Evolutionary conservation across 495 filamentous ascomycete genomes (phyloP), one percentile per base, ranked within the genome.

Genomic region (Lasiosphaeria hispida): DNA sequence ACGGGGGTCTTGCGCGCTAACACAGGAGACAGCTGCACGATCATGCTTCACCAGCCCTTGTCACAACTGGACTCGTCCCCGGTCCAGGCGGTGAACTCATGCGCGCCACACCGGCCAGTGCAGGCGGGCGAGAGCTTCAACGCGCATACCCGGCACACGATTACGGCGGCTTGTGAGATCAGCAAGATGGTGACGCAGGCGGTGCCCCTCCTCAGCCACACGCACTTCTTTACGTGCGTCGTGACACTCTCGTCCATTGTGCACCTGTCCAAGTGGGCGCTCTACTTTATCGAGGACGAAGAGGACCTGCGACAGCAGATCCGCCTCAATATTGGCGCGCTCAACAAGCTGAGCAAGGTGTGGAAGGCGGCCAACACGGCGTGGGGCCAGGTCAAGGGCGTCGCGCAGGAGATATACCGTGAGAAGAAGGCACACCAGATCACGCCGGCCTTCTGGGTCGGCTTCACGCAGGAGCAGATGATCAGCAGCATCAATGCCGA

Each of bases 201-300:
- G 11, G 79, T 85, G 18, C 81, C 88, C 0, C 78, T 93, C 5
- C 76, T 85, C 9, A 84, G 82, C 49, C 91, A 96, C 74, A 92
- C 90, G 2, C 91, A 92, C 18, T 92, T 96, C 73, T 92, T 96
- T 76, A 91, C 87, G 19, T 96, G 91, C 67, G 84, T 91, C 13
- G 75, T 95, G 17, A 91, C 88, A 10, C 81, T 92, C 59, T 76
- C 80, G 0, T 77, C 82, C 7, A 82, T 85, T 64, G 83, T 86
- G 30, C 83, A 86, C 58, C 76, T 86, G 4, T 80, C 76, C 56
- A 79, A 79, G 53, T 83, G 82, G 85, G 89, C 76, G 58, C 72
- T 77, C n/a, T 75, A 75, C 61, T 72, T 76, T 30, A 71, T 76
- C 42, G 68, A 77, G 4, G 83, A 85, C 58, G 86, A 86, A 52